A percentile compares a stretch with the other conserved stretches of the same genome.
Conservation (phyloP, 2,329 filamentous ascomycete genomes). For the Arthrobotrys megalospora region DNA sequence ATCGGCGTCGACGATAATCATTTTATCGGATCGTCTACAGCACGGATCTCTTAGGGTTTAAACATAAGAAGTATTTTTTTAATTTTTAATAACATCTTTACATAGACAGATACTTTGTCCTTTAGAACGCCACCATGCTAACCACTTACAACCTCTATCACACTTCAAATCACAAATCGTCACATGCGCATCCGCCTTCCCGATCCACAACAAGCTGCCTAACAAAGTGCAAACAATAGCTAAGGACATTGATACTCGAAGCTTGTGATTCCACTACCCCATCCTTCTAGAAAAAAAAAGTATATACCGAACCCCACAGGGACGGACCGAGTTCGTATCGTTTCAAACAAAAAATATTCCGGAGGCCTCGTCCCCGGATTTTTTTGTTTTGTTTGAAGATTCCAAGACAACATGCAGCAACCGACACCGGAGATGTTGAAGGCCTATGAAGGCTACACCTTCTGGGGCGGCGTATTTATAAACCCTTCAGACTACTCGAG, state of each 20-base stretch:
- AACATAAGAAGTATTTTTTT: not conserved
- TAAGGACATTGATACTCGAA: slow-evolving; percentile 2
- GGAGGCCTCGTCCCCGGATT: slow-evolving; percentile 4
- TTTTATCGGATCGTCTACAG: not conserved
- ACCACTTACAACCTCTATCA: slow-evolving; percentile 22
- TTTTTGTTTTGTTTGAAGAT: slow-evolving; percentile 3
- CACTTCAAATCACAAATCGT: slow-evolving; percentile 39
- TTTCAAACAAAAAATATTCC: slow-evolving; percentile 19
- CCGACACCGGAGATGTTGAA: slow-evolving; percentile 16
- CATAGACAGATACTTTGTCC: slow-evolving; percentile 9
- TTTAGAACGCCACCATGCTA: slow-evolving; percentile 23
- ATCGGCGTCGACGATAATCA: not conserved
- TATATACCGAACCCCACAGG: slow-evolving; percentile 2
- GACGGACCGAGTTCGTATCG: not conserved
- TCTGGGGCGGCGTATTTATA: slow-evolving; percentile 41
- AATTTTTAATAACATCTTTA: not conserved
- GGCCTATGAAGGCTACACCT: slow-evolving; percentile 19
- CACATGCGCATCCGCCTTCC: slow-evolving; percentile 57
- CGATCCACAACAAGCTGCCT: slow-evolving; percentile 45
- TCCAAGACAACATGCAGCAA: not conserved
- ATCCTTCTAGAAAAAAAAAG: slow-evolving; percentile 28
- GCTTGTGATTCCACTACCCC: slow-evolving; percentile 45
- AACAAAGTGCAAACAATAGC: slow-evolving; percentile 22
- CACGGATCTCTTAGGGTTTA: not conserved
- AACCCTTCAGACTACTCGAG: slow-evolving; percentile 17